Evolutionary conservation across 208 protist genomes (phyloP).

Genomic region (Leishmania aethiopica): DNA sequence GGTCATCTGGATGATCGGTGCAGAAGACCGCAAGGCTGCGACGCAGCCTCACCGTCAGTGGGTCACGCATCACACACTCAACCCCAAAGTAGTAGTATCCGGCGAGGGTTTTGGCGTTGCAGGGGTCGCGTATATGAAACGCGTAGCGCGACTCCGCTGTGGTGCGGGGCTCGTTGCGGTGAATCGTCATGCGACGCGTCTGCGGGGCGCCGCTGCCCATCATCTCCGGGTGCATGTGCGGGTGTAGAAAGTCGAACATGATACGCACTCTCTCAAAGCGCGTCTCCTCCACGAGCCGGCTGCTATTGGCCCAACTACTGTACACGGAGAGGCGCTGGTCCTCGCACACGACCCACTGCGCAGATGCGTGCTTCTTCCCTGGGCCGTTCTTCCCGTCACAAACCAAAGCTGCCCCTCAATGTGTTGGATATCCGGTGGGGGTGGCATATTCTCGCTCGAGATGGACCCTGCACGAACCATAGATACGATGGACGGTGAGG

Average conservation of each 20-base stretch:
- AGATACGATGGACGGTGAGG: slow-evolving; percentile 14
- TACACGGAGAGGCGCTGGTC: slow-evolving; percentile 47
- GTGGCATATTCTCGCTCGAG: slow-evolving; percentile 14
- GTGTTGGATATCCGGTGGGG: slow-evolving; percentile 18
- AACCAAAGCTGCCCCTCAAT: slow-evolving; percentile 67
- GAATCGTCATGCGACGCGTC: slow-evolving; percentile 25
- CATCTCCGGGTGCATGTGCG: slow-evolving; percentile 32
- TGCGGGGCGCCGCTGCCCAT: not conserved
- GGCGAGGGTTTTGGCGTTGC: not conserved
- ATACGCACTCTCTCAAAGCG: slow-evolving; percentile 51
- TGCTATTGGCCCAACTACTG: slow-evolving; percentile 37
- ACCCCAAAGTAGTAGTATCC: slow-evolving; percentile 68
- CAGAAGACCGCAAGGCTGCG: slow-evolving; percentile 48
- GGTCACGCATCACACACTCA: slow-evolving; percentile 31
- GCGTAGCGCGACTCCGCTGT: slow-evolving; percentile 6
- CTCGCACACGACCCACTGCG: slow-evolving; percentile 63
- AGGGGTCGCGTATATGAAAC: slow-evolving; percentile 21
- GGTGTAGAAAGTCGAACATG: slow-evolving; percentile 52
- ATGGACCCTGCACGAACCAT: slow-evolving; percentile 11
- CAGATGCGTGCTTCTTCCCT: slow-evolving; percentile 8
- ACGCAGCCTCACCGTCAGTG: slow-evolving; percentile 10
- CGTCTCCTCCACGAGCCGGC: slow-evolving; percentile 42
- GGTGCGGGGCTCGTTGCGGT: slow-evolving; percentile 12
- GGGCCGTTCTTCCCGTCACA: slow-evolving; percentile 40
- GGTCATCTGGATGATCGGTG: slow-evolving; percentile 44